Evolutionary conservation across 805 yeast species (phyloP), one percentile per base, ranked within the genome.

Genomic region (Kodamaea kaohsiungensis): DNA sequence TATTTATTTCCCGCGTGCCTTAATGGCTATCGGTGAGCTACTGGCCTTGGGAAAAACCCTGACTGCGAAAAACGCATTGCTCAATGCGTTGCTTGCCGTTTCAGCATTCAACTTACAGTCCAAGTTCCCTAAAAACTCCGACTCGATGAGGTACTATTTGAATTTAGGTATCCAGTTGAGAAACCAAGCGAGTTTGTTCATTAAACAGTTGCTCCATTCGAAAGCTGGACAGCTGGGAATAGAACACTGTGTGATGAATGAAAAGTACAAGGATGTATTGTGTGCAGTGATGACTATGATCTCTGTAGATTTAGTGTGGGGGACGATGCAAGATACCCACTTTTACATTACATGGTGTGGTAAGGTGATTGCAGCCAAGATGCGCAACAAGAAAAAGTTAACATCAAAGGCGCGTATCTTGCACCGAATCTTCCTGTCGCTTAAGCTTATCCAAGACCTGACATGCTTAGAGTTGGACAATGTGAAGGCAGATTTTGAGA

Each of bases 241-340:
- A 63, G 67, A 84, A 77, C 64, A 79, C 75, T 54, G 77, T 74
- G 60, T 72, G 56, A 52, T 89, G 16, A 68, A 71, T 40, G 80
- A 88, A 63, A 87, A 88, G 65, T 90, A 91, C 67, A 90, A 91
- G 65, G 96, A 90, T 65, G 88, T 89, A 3, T 67, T 91, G 25
- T 88, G 90, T 49, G 95, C 96, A 0, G 85, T 89, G 18, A 77
- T 91, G 66, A 86, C 95, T 1, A 89, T 90, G 96, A 89, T 87
- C 48, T 85, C 92, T 6, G 88, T 91, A 50, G 96, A 91, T 70
- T 86, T 89, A 50, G 92, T 89, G 13, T 88, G 96, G 90, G 96
- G 97, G 2, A 85, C 93, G 0, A 88, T 89, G 92, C 86, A 88
- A 53, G 95, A 88, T 60, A 89, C 96, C 63, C 84, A 83, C 58